Conservation (phyloP, 1,284 basidiomycete species). For the Sporisorium iseilematis-ciliati region DNA sequence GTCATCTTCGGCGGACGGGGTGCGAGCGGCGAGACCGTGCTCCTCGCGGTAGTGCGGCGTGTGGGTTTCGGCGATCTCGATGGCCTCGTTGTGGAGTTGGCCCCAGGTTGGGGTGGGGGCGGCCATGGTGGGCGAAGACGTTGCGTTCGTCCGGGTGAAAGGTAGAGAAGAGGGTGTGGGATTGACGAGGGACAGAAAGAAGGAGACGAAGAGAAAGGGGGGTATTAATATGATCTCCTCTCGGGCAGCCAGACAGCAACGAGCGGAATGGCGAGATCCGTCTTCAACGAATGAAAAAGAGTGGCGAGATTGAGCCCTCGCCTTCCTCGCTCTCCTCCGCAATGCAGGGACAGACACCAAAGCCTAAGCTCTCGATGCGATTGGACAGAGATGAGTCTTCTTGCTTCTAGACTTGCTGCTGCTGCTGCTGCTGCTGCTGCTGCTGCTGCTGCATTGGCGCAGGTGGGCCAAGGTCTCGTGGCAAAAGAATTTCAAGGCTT, state of each 20-base stretch:
- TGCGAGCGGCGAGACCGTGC: conserved; percentile 31
- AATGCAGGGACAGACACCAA: not conserved
- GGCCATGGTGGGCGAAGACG: conserved; percentile 26
- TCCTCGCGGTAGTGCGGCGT: conserved; percentile 38
- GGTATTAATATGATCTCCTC: conserved; percentile 20
- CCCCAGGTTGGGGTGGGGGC: conserved; percentile 46
- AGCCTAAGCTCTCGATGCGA: too few relatives aligned
- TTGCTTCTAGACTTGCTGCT: not conserved
- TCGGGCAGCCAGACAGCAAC: not conserved
- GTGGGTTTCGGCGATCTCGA: conserved; percentile 49
- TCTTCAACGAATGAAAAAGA: conserved; percentile 2
- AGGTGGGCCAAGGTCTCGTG: conserved; percentile 16
- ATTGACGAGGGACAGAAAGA: conserved; percentile 1
- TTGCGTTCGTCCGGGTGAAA: not conserved
- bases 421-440: too few relatives aligned
- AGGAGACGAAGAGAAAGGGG: not conserved
- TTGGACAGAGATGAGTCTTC: conserved; percentile 42
- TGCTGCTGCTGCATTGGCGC: too few relatives aligned
- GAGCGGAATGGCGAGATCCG: conserved; percentile 21
- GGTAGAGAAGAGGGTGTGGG: not conserved
- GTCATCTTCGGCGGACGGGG: conserved; percentile 16
- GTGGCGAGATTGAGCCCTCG: too few relatives aligned
- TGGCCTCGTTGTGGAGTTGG: conserved; percentile 51
- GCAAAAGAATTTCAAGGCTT: too few relatives aligned
- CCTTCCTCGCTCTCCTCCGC: too few relatives aligned